Conservation (phyloP, 2,329 filamentous ascomycete species). For the Alternaria infectoria region DNA sequence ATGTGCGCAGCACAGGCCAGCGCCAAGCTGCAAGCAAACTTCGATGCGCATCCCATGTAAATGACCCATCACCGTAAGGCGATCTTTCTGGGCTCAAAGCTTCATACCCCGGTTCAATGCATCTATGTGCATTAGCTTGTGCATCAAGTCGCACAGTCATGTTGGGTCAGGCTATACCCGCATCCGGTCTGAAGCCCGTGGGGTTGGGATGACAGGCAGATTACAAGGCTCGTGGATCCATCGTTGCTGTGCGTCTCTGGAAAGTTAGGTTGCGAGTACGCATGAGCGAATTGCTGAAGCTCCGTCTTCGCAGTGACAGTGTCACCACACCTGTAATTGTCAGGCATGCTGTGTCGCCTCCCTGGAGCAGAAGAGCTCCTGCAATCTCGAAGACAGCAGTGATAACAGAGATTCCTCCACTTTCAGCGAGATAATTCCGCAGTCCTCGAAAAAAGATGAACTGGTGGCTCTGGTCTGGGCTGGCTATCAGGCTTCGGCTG, state of each 20-base stretch:
- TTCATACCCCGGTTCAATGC: background rate
- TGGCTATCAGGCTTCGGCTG: background rate
- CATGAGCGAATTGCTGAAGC: constrained; percentile 6
- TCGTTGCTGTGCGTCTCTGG: background rate
- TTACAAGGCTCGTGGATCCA: constrained; percentile 19
- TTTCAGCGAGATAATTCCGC: background rate
- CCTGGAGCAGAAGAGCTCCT: background rate
- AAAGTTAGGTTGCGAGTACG: background rate
- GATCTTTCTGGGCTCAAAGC: background rate
- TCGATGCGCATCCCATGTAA: background rate
- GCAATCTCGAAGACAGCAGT: background rate
- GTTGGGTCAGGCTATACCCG: background rate
- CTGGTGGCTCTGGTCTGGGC: background rate
- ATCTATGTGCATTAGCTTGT: background rate
- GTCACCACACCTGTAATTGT: constrained; percentile 8
- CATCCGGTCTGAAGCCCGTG: background rate
- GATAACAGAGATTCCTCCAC: background rate
- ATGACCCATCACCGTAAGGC: constrained; percentile 2
- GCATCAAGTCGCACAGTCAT: background rate
- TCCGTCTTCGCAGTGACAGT: constrained; percentile 15
- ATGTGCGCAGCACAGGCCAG: background rate
- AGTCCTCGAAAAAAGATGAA: background rate
- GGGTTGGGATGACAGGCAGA: constrained; percentile 14
- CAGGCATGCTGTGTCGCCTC: constrained; percentile 17
- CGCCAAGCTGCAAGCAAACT: constrained; percentile 19